phyloP scores from a whole-genome alignment of 2,329 filamentous ascomycete genomes.

The Arthrobotrys entomopaga region DNA sequence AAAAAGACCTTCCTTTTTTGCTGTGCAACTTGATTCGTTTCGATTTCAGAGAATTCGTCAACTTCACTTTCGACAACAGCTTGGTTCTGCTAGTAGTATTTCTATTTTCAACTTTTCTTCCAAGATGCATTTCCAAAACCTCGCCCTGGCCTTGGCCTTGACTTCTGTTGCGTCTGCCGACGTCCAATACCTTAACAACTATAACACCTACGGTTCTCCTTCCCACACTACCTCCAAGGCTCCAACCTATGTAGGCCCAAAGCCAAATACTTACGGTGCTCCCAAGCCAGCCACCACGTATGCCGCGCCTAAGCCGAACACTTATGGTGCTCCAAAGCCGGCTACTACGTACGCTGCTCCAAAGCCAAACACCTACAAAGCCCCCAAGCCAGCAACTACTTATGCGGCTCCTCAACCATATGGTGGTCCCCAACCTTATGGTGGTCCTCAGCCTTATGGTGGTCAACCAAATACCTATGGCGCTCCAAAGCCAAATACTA shows the following conservation, averaged over 20 bases:
- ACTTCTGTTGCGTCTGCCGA: conserved; percentile 42
- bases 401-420: conserved; percentile 2
- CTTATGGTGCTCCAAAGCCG: conserved; percentile 11
- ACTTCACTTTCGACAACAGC: conserved; percentile 33
- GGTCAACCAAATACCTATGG: too few species aligned
- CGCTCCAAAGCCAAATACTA: not conserved
- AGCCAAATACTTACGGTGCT: conserved; percentile 2
- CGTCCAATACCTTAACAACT: conserved; percentile 34
- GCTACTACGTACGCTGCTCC: not conserved
- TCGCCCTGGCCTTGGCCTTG: conserved; percentile 54
- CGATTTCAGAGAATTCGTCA: conserved; percentile 34
- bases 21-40: conserved; percentile 25
- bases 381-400: conserved; percentile 1
- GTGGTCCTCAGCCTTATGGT: too few species aligned
- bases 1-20: not conserved
- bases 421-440: too few species aligned
- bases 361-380: too few species aligned
- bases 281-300: conserved; percentile 20
- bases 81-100: conserved; percentile 50
- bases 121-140: conserved; percentile 55
- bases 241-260: not conserved
- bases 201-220: not conserved
- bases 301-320: not conserved
- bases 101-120: conserved; percentile 31
- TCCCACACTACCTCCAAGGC: conserved; percentile 18